Base-by-base conservation (phyloP, 768 basidiomycete genomes). In the Daedaleopsis sinensis region DNA sequence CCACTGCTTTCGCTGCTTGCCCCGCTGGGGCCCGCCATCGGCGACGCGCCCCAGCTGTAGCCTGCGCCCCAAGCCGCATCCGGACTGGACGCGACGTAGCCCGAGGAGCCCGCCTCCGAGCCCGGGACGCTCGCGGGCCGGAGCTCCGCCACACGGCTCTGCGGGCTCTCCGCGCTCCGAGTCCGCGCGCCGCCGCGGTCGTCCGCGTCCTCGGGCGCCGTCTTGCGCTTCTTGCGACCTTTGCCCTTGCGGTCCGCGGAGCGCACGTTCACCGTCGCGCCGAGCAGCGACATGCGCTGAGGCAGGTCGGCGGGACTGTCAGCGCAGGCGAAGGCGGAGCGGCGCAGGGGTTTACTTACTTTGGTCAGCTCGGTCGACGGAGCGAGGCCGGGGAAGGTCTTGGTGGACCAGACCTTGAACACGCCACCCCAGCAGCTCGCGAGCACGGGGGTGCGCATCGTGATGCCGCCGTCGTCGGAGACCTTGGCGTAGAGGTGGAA, bases 401-500 rank as follows among this genome's bases (percentile, higher is more conserved):
- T 89, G 1, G 88, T 87, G 8, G 86, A 85, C 66, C 85, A 89
- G 0, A 90, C 82, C n/a, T 80, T 82, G 70, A 90, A 89, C 5
- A 76, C 62, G 0, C 84, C 84, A 5, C 88, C 86, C 65, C 84
- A 87, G 62, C 81, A 82, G 73, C 89, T 87, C 1, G 87, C 87
- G 64, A 84, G 80, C 6, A 89, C 77, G 1, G 77, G 78, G 18
- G n/a, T 9, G 7, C 35, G 32, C 15, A 5, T 12, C 10, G 32
- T 16, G 10, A 79, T 68, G 1, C 47, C 19, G 24, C 15, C 6
- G 18, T 32, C 16, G 18, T 50, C 56, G 5, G 19, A n/a, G 7
- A 49, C 50, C 16, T 24, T n/a, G 11, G 39, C 32, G 18, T 79
- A 70, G 46, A 89, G 74, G 70, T 89, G 85, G 65, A 89, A 88